Percentiles rank a stretch among this genome's conserved stretches.
Evolutionary conservation across 371 early-diverging fungal species (phyloP).

Genomic region (Zychaea mexicana): DNA sequence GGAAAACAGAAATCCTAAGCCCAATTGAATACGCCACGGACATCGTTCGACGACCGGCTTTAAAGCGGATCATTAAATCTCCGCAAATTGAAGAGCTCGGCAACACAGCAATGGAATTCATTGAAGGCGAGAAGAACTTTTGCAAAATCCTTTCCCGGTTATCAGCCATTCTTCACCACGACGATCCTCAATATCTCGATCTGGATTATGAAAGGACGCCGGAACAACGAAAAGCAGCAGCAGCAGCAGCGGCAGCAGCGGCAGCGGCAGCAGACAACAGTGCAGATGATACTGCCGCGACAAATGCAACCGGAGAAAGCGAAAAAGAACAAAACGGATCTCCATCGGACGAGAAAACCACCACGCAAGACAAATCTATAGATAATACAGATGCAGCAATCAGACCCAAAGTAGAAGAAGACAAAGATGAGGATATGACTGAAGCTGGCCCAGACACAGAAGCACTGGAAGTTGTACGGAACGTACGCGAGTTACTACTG

Average conservation of each 20-base stretch:
- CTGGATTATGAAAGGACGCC: constrained; percentile 40
- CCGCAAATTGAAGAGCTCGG: constrained; percentile 46
- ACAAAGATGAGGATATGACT: constrained; percentile 11
- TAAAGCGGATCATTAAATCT: constrained; percentile 46
- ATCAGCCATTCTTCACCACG: constrained; percentile 48
- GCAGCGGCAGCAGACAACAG: background rate
- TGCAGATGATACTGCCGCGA: background rate
- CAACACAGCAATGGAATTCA: constrained; percentile 52
- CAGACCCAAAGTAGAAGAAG: background rate
- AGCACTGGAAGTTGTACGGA: constrained; percentile 36
- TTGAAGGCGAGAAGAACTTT: constrained; percentile 54
- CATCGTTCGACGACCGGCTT: constrained; percentile 46
- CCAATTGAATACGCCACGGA: constrained; percentile 57
- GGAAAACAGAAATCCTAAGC: constrained; percentile 51
- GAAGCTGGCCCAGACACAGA: constrained; percentile 28
- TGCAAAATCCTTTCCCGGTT: constrained; percentile 52
- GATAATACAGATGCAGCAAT: constrained; percentile 4
- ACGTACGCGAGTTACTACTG: constrained; percentile 43
- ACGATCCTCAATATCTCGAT: constrained; percentile 54
- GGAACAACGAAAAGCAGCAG: constrained; percentile 27
- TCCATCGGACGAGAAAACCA: background rate
- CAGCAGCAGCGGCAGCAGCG: background rate
- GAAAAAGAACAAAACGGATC: constrained; percentile 4
- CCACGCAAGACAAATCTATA: background rate
- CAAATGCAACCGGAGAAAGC: background rate